These are phyloP conservation scores for Trichoderma aggressivum DNA, from an alignment of 2,329 filamentous ascomycete genomes.

Conservation along the genomic window DNA sequence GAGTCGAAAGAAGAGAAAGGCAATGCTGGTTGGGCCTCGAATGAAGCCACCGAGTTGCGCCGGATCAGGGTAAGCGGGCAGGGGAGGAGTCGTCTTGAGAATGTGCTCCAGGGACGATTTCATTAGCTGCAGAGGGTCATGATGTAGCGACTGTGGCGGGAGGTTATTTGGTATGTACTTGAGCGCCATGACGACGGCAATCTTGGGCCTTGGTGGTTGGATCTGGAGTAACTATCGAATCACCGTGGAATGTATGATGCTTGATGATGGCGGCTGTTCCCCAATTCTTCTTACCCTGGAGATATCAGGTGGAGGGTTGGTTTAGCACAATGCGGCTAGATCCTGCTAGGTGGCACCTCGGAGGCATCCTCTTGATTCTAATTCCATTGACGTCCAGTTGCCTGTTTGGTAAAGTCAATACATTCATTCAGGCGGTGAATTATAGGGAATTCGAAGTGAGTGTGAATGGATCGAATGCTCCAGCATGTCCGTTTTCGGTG, in stretches of 20 bases:
- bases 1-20: slow-evolving; percentile 52
- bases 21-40: slow-evolving; percentile 53
- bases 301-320: not conserved
- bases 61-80: slow-evolving; percentile 30
- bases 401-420: not conserved
- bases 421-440: not conserved
- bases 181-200: slow-evolving; percentile 23
- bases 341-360: not conserved
- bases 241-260: not conserved
- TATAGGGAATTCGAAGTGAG: not conserved
- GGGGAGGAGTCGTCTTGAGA: slow-evolving; percentile 36
- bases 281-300: not conserved
- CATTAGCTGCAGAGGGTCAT: slow-evolving; percentile 31
- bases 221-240: not conserved
- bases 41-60: slow-evolving; percentile 46
- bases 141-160: slow-evolving; percentile 29
- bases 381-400: not conserved
- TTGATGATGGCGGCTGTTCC: not conserved
- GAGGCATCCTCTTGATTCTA: not conserved
- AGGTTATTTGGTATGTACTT: slow-evolving; percentile 36
- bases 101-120: slow-evolving; percentile 36
- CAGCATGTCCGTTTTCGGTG: not conserved
- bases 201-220: not conserved
- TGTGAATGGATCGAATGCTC: not conserved
- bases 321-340: not conserved